Base-by-base conservation (phyloP, 768 basidiomycete species). In the Mycena maculata region DNA sequence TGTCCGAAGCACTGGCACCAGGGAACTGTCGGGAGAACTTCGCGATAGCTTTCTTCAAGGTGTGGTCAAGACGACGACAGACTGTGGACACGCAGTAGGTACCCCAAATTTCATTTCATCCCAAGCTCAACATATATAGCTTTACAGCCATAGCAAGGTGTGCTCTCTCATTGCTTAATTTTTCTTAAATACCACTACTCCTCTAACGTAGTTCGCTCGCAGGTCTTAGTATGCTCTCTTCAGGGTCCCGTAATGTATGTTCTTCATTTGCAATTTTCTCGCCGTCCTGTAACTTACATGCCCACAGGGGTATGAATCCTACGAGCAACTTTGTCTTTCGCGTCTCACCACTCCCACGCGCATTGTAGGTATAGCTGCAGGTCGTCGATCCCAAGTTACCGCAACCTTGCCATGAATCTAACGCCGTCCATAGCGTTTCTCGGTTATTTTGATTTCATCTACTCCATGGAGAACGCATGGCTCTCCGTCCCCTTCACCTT, bases 361-460 rank as follows among this genome's bases (percentile, higher is more conserved):
- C 10, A 30, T 12, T 45, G 38, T 22, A 91, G 90, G 90, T 20
- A 91, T 91, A 50, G 86, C 88, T 41, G 89, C 90, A 64, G 90
- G 90, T 88, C 54, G 39, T 45, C 30, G 13, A 3, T 30, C n/a
- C 30, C 18, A 49, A 16, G 48, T 20, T 49, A 49, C 28, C 48
- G 16, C 42, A 20, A 4, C 12, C 30, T n/a, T n/a, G n/a, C n/a
- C n/a, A n/a, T n/a, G n/a, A n/a, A n/a, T n/a, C n/a, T n/a, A n/a
- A n/a, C n/a, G n/a, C n/a, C n/a, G n/a, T n/a, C n/a, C 55, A 27
- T 67, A 90, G 91, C 87, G 2, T 86, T 88, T 71, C 77, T 90
- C n/a, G 90, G 90, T 1, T 86, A 90, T 64, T 91, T 92, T 65
- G 92, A 93, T 75, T 90, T 93, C 69, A 88, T 93, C 28, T 92